A percentile compares a stretch with the other conserved stretches of the same genome.
Conservation (phyloP, 352 stramenopile genomes). For the Globisporangium cederbergense region DNA sequence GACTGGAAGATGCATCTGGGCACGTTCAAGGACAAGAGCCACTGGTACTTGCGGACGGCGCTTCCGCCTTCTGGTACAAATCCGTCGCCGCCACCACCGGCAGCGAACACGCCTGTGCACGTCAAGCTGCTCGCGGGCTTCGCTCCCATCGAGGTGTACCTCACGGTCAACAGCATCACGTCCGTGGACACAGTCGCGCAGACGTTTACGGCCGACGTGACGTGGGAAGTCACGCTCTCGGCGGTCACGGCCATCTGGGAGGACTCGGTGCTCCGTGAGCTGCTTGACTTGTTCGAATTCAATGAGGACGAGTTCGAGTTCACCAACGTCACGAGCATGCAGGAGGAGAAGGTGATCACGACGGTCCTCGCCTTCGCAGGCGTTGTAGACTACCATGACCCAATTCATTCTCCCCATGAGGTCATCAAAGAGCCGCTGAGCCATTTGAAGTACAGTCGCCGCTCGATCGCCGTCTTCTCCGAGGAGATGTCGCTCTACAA, state of each 20-base stretch:
- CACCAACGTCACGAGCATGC: constrained; percentile 35
- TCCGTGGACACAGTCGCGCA: constrained; percentile 42
- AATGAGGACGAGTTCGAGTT: constrained; percentile 42
- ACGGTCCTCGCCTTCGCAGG: constrained; percentile 28
- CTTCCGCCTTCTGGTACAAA: too few relatives aligned
- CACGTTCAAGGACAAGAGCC: constrained; percentile 30
- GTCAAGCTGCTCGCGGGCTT: constrained; percentile 35
- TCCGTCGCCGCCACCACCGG: neutral
- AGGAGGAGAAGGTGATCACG: constrained; percentile 30
- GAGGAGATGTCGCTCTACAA: constrained; percentile 55
- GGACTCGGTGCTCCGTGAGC: constrained; percentile 35
- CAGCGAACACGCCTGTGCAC: constrained; percentile 2
- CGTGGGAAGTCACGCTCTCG: constrained; percentile 39
- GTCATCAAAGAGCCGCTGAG: constrained; percentile 21
- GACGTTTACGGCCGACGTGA: constrained; percentile 46
- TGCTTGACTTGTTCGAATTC: constrained; percentile 40
- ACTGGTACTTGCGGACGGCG: constrained; percentile 44
- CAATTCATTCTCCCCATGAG: constrained; percentile 12
- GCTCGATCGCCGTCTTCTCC: constrained; percentile 40
- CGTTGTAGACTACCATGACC: constrained; percentile 25
- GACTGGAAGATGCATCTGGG: constrained; percentile 59
- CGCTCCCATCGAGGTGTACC: constrained; percentile 29
- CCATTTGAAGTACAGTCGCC: constrained; percentile 39
- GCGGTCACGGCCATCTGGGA: constrained; percentile 38
- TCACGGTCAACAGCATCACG: constrained; percentile 37